phyloP scores from a whole-genome alignment of 495 filamentous ascomycete species.

The Aspergillus sclerotiicarbonarius region DNA sequence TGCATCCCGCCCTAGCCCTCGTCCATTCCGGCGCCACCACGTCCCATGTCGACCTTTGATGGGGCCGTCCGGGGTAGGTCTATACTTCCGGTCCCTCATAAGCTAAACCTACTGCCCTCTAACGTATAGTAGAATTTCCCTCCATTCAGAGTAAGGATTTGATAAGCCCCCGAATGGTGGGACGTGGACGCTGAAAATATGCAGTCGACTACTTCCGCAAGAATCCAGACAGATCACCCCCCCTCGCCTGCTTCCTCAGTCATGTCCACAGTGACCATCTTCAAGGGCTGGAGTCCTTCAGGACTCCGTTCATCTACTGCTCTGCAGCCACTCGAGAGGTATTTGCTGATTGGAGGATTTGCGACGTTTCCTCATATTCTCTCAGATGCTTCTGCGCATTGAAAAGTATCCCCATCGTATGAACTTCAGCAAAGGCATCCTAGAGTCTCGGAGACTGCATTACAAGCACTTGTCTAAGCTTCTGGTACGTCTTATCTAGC shows the following conservation, averaged over 20 bases:
- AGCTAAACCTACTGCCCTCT: slow-evolving; percentile 12
- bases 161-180: background rate
- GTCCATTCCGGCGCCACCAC: background rate
- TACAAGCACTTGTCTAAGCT: slow-evolving; percentile 75
- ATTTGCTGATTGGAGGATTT: background rate
- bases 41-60: slow-evolving; percentile 75
- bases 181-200: slow-evolving; percentile 3
- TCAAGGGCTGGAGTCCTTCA: slow-evolving; percentile 72
- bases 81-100: slow-evolving; percentile 4
- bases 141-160: slow-evolving; percentile 34
- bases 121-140: slow-evolving; percentile 36
- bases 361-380: background rate
- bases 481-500: slow-evolving; percentile 38
- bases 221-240: slow-evolving; percentile 51
- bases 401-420: slow-evolving; percentile 76
- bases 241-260: slow-evolving; percentile 84
- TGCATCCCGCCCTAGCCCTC: background rate
- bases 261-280: slow-evolving; percentile 95
- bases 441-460: slow-evolving; percentile 64
- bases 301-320: slow-evolving; percentile 83
- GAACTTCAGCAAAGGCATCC: slow-evolving; percentile 73
- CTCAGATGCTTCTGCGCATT: slow-evolving; percentile 62
- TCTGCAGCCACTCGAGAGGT: slow-evolving; percentile 81
- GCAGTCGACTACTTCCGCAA: slow-evolving; percentile 82
- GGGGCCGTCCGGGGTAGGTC: slow-evolving; percentile 59